phyloP scores from a whole-genome alignment of 495 filamentous ascomycete genomes.

The Haplographium delicatum region DNA sequence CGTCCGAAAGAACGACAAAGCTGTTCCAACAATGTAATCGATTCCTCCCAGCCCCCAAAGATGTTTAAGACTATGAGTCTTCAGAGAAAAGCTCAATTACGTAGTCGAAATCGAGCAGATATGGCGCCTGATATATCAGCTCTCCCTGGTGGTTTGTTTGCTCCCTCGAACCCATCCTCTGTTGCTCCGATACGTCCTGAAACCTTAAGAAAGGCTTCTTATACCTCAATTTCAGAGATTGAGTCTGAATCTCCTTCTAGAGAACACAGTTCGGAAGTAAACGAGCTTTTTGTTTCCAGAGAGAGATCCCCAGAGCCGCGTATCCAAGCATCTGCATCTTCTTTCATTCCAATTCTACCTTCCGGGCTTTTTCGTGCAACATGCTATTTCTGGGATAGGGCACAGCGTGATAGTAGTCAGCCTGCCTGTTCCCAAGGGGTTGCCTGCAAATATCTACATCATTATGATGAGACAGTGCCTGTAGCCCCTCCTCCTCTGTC shows the following conservation, averaged over 20 bases:
- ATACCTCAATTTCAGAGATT: not conserved
- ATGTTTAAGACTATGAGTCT: slow-evolving; percentile 16
- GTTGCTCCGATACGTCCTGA: slow-evolving; percentile 6
- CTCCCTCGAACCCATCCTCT: slow-evolving; percentile 11
- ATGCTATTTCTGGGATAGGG: slow-evolving; percentile 13
- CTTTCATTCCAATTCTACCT: not conserved
- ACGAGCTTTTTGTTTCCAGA: not conserved
- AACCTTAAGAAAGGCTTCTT: slow-evolving; percentile 6
- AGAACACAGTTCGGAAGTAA: not conserved
- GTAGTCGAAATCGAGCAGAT: slow-evolving; percentile 15
- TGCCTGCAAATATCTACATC: slow-evolving; percentile 6
- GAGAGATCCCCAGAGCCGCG: not conserved
- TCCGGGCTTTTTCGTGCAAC: too few relatives aligned
- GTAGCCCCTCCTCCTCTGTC: slow-evolving; percentile 1
- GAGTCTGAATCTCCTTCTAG: not conserved
- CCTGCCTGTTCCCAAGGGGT: slow-evolving; percentile 1
- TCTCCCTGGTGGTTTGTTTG: slow-evolving; percentile 18
- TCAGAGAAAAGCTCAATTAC: slow-evolving; percentile 17
- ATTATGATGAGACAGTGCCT: not conserved
- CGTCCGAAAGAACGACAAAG: slow-evolving; percentile 9
- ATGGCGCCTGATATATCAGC: slow-evolving; percentile 17
- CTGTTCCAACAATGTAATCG: slow-evolving; percentile 6
- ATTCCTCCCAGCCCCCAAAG: slow-evolving; percentile 12
- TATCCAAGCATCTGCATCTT: not conserved
- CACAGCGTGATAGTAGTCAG: not conserved